phyloP scores from a whole-genome alignment of 768 basidiomycete species.

The Chiua virens region DNA sequence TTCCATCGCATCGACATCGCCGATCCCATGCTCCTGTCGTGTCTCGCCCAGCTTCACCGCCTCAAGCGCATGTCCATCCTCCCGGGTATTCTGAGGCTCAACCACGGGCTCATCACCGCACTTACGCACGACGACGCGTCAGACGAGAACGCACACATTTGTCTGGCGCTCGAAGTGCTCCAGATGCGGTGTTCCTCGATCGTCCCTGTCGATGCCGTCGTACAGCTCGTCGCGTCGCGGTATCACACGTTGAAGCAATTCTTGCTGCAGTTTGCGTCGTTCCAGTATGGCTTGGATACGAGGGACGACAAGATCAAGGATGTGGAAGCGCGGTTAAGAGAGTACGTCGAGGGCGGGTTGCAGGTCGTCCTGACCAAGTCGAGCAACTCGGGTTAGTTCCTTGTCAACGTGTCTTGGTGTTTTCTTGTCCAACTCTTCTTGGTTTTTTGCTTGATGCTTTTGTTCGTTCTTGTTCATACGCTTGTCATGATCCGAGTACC shows the following conservation, averaged over 20 bases:
- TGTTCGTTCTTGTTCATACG: too few relatives aligned
- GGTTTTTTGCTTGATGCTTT: too few relatives aligned
- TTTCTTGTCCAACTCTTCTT: neutral
- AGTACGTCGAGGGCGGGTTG: constrained; percentile 24
- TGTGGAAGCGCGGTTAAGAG: constrained; percentile 8
- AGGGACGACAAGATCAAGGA: constrained; percentile 28
- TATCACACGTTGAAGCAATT: constrained; percentile 16
- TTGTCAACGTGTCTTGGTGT: too few relatives aligned
- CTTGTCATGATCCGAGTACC: too few relatives aligned
- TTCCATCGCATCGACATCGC: constrained; percentile 25
- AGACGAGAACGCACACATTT: constrained; percentile 3
- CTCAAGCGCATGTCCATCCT: constrained; percentile 21
- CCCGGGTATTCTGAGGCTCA: constrained; percentile 31
- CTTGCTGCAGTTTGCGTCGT: constrained; percentile 26
- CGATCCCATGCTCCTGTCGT: constrained; percentile 18
- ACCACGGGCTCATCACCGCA: constrained; percentile 29
- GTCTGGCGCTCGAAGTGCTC: constrained; percentile 25
- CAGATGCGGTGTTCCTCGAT: constrained; percentile 25
- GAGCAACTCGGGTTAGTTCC: constrained; percentile 8
- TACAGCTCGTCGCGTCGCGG: constrained; percentile 27
- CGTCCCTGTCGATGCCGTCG: constrained; percentile 22
- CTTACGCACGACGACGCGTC: constrained; percentile 10
- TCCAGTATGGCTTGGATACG: constrained; percentile 30
- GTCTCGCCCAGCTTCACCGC: constrained; percentile 18
- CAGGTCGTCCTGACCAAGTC: constrained; percentile 26